Evolutionary conservation across 164 flowering plant genomes (phyloP), one percentile per base, ranked within the genome.

Genomic region (Aristolochia contorta): DNA sequence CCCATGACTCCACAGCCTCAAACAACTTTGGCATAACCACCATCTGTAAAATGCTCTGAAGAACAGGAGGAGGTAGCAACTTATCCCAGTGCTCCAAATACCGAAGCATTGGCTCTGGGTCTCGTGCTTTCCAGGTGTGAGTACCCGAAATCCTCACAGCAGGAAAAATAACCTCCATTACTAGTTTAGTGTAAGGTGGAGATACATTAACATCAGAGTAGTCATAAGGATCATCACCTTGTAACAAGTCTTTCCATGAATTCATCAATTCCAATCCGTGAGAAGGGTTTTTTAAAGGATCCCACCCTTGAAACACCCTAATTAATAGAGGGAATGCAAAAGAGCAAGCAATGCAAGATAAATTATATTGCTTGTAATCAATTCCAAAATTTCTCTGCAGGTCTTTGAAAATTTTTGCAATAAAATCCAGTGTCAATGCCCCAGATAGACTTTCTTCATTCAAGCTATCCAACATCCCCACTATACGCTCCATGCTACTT

Each of bases 221-320:
- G 61, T 78, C 82, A 59, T 63, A 51, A 30, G 60, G 63, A 8
- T 78, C 89, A 56, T 84, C 84, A 9, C 79, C 84, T 59, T 79
- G 88, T 70, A 92, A 71, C 54, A 92, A 61, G 19, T 62, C 69
- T 75, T 79, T 89, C 97, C 97, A 92, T 41, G 32, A 51, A 1
- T 80, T 58, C 46, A 89, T 70, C 43, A 82, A 59, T 57, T 84
- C 82, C 67, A 81, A 54, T n/a, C 91, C 90, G 54, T 86, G 79
- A 0, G 62, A 65, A 1, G 96, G 90, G 64, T 81, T 79, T 61
- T 74, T 80, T 20, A 89, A 85, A 8, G 96, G 94, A 45, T 92
- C 84, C 98, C 98, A 92, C 9, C 96, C 94, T 65, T 87, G 96
- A 72, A 89, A 92, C 49, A 78, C 76, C 59, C 88, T 74, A 46